A percentile compares a stretch with the other conserved stretches of the same genome.
Conservation (phyloP, 345 rosid genomes). For the Boechera stricta region DNA sequence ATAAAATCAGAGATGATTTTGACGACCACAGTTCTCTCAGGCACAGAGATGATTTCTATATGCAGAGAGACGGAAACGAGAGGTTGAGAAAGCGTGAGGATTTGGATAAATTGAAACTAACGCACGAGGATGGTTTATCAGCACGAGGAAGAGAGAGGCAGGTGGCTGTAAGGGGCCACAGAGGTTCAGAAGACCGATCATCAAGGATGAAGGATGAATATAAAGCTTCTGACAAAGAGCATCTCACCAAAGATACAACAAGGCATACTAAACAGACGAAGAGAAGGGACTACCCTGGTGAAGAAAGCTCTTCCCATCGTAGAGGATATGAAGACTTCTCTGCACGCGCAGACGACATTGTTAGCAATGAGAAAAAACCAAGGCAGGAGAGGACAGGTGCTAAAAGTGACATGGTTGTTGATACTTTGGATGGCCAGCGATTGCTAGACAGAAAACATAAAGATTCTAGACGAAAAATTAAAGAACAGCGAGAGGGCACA, state of each 20-base stretch:
- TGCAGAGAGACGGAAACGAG: slow-evolving; percentile 74
- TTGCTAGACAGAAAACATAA: slow-evolving; percentile 69
- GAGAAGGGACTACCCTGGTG: slow-evolving; percentile 70
- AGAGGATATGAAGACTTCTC: slow-evolving; percentile 69
- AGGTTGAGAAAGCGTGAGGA: slow-evolving; percentile 79
- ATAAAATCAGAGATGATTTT: slow-evolving; percentile 69
- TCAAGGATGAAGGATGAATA: slow-evolving; percentile 66
- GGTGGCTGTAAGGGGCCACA: slow-evolving; percentile 58
- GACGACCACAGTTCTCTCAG: slow-evolving; percentile 73
- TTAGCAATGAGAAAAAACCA: slow-evolving; percentile 66
- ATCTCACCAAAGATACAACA: slow-evolving; percentile 60
- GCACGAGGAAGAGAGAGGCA: slow-evolving; percentile 78
- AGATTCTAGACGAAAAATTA: slow-evolving; percentile 67
- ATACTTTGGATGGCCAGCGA: slow-evolving; percentile 63
- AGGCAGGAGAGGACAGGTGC: slow-evolving; percentile 69
- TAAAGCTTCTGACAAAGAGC: slow-evolving; percentile 72
- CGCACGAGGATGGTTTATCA: slow-evolving; percentile 62
- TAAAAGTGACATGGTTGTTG: slow-evolving; percentile 60
- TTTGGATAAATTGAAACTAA: slow-evolving; percentile 54
- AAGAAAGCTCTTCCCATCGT: slow-evolving; percentile 62
- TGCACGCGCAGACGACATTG: slow-evolving; percentile 58
- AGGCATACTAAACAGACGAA: slow-evolving; percentile 71
- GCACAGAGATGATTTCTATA: slow-evolving; percentile 77
- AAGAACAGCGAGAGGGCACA: slow-evolving; percentile 68
- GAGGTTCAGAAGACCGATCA: slow-evolving; percentile 76